phyloP scores from a whole-genome alignment of 768 basidiomycete genomes.

The Calvatia gigantea region DNA sequence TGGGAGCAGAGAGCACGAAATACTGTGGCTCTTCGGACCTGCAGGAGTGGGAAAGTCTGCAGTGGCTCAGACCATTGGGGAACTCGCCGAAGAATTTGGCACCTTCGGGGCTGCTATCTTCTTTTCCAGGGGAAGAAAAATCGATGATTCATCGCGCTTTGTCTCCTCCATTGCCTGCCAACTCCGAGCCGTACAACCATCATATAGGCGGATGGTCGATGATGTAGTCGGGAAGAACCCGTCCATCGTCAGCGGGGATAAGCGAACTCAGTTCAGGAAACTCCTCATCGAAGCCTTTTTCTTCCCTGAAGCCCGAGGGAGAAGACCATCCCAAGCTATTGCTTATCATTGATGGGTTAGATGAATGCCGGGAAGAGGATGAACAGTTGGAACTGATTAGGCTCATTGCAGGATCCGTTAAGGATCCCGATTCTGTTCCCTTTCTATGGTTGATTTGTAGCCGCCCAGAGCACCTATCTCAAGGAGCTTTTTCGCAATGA shows the following conservation, averaged over 20 bases:
- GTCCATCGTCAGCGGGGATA: background rate
- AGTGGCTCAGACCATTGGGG: background rate
- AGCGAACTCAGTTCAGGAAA: background rate
- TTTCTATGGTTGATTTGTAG: background rate
- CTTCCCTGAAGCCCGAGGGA: slow-evolving; percentile 4
- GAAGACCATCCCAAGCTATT: background rate
- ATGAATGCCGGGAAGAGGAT: background rate
- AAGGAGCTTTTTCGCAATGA: background rate
- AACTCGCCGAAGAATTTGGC: background rate
- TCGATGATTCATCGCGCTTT: background rate
- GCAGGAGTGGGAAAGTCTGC: background rate
- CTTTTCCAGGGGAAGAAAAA: background rate
- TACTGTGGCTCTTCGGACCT: background rate
- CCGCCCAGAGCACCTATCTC: background rate
- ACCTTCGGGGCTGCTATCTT: background rate
- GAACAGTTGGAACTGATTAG: background rate
- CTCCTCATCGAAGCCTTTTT: background rate
- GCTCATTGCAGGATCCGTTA: background rate
- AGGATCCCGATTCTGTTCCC: background rate
- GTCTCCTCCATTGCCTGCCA: background rate
- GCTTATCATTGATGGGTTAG: background rate
- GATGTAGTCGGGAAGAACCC: background rate
- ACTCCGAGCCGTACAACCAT: background rate
- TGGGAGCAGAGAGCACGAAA: background rate
- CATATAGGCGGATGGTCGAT: background rate